Evolutionary conservation across 306 rosid genomes (phyloP), one percentile per base, ranked within the genome.

Genomic region (Prunus salicina): DNA sequence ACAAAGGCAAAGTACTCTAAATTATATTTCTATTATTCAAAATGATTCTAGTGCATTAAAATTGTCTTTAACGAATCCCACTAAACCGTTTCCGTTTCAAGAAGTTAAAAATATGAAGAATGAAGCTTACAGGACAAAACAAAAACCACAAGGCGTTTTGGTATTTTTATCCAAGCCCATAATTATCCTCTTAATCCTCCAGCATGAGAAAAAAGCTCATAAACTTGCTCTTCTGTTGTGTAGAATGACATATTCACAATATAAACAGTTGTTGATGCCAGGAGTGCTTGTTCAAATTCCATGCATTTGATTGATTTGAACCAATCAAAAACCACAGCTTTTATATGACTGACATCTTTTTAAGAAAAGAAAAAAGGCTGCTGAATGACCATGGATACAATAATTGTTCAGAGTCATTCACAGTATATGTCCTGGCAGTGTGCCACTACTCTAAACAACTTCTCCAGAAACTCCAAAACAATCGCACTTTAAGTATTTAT

Each of bases 151-250:
- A 16, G 98, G 98, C 0, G 97, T 94, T 85, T 95, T 90, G 0
- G 98, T 52, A 83, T 95, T 95, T 89, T 95, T 95, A 75, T 95
- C 98, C 96, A 95, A 88, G 20, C 98, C 98, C 98, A 95, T 92
- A 57, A 92, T 92, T 22, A 95, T 92, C 86, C 92, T 95, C 86
- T 95, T 95, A 22, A 95, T 82, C 88, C 98, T 47, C 98, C 98
- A 55, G 95, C 91, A n/a, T 96, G 86, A 16, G 97, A 75, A 76
- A 95, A 95, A 12, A 95, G 93, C 81, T 95, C 98, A 70, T 89
- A 92, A 64, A 91, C 90, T 86, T 94, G 98, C 83, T 94, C 98
- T 81, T 94, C 98, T 16, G 98, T 94, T 22, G 98, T 89, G 78
- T 95, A 95, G 71, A 95, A 95, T 19, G 97, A 95, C 98, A 92